A percentile compares a stretch with the other conserved stretches of the same genome.
Evolutionary conservation across 768 basidiomycete genomes (phyloP).

Genomic region (Russula virescens): DNA sequence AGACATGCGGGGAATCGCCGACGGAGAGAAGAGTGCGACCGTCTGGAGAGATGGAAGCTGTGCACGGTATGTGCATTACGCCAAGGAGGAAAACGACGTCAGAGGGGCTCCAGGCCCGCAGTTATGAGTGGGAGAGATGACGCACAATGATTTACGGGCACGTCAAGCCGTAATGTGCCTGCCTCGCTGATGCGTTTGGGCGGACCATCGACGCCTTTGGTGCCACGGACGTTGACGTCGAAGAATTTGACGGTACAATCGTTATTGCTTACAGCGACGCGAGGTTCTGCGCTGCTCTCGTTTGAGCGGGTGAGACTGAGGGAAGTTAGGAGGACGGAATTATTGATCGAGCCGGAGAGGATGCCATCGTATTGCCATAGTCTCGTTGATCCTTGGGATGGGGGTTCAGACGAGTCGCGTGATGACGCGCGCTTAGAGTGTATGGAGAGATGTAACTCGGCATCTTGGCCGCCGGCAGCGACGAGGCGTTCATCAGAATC

Average conservation of each 20-base stretch:
- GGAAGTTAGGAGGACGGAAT: constrained; percentile 65
- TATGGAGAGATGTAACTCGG: constrained; percentile 63
- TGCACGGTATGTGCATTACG: constrained; percentile 17
- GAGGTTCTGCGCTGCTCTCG: constrained; percentile 64
- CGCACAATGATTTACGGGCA: constrained; percentile 80
- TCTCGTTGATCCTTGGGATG: constrained; percentile 23
- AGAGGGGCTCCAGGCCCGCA: background rate
- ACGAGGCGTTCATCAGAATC: constrained; percentile 52
- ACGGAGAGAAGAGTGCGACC: constrained; percentile 82
- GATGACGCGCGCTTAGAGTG: constrained; percentile 29
- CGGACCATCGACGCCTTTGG: constrained; percentile 29
- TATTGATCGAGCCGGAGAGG: constrained; percentile 73
- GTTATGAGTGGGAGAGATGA: constrained; percentile 16
- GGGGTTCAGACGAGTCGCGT: constrained; percentile 4
- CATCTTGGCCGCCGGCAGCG: constrained; percentile 71
- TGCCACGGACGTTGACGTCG: constrained; percentile 54
- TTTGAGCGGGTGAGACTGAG: constrained; percentile 54
- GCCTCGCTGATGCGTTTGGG: constrained; percentile 43
- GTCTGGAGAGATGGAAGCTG: constrained; percentile 88
- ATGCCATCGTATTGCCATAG: constrained; percentile 51
- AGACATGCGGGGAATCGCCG: constrained; percentile 84
- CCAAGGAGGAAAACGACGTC: background rate
- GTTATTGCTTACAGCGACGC: constrained; percentile 82
- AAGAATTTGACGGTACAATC: constrained; percentile 78
- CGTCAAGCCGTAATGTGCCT: constrained; percentile 52